Evolutionary conservation across 139 green algal species (phyloP), one percentile per base, ranked within the genome.

Genomic region (Auxenochlorella protothecoides): DNA sequence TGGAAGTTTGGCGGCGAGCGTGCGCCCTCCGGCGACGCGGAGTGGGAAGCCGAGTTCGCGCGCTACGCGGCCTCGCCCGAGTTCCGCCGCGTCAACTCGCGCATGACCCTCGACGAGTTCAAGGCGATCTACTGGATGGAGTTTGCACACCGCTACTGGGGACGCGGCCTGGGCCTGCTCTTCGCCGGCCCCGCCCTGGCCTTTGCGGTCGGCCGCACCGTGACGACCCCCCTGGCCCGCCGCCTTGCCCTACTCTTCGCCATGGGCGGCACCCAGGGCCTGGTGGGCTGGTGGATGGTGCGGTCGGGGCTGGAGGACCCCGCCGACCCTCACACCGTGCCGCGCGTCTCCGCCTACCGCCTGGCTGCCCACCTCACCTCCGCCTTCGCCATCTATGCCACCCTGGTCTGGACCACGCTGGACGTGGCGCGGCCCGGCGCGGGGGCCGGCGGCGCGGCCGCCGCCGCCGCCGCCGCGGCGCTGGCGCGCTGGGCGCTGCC

Each of bases 231-330:
- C 6, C 83, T 99, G 68, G 90, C 74, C 6, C 73, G 79, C 63
- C 85, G 91, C 59, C 83, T 97, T 52, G 87, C 78, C 13, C 77
- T 97, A 73, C 86, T 98, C 51, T 90, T 97, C 59, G 64, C 85
- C 7, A 91, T 97, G 89, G 93, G 95, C 11, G 94, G 86, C 54
- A 87, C 85, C 5, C 90, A 89, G 65, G 95, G 94, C 15, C 81
- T 99, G 59, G 90, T 99, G 66, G 95, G 95, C 68, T 99, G 95
- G 95, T 99, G 95, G 95, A 99, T 99, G 95, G 95, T 99, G 62
- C 83, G 85, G 27, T 89, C 78, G 61, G 91, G 91, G 0, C 81
- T 96, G 51, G 11, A 90, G 16, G 9, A 9, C 9, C 57, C 57
- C 9, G 57, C 57, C 9, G 57, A 62, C 44, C 44, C 56, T 57